These are phyloP conservation scores for Arthrobotrys iridis DNA, from an alignment of 2,329 filamentous ascomycete genomes.

Conservation along the genomic window DNA sequence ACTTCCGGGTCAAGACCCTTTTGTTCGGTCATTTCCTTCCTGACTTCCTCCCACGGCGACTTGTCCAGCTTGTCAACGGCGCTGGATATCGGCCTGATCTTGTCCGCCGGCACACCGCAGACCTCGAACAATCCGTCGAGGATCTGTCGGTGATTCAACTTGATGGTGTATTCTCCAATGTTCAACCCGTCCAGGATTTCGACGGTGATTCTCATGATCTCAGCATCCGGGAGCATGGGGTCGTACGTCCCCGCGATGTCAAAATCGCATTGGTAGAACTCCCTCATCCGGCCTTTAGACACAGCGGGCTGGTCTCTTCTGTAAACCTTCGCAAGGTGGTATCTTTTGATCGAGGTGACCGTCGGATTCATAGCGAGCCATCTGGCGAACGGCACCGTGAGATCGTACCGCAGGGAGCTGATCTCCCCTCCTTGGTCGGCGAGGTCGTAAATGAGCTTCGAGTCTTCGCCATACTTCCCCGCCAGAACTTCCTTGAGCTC, in stretches of 20 bases:
- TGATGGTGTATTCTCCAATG: constrained; percentile 75
- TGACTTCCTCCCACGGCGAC: constrained; percentile 86
- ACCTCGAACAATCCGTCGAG: constrained; percentile 92
- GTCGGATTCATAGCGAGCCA: constrained; percentile 91
- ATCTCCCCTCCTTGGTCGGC: constrained; percentile 88
- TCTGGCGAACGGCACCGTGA: constrained; percentile 89
- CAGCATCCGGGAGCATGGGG: constrained; percentile 89
- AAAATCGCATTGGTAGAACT: constrained; percentile 98
- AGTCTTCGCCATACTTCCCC: constrained; percentile 92
- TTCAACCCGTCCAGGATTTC: constrained; percentile 84
- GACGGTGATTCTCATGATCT: constrained; percentile 82
- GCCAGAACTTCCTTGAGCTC: constrained; percentile 86
- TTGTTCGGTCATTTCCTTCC: constrained; percentile 90
- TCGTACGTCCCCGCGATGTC: constrained; percentile 91
- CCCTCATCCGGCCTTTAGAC: constrained; percentile 90
- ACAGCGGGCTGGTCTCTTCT: constrained; percentile 83
- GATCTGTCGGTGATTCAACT: constrained; percentile 94
- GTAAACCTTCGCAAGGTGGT: constrained; percentile 94
- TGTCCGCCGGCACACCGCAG: constrained; percentile 85
- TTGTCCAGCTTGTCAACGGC: constrained; percentile 98
- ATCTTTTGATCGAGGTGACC: constrained; percentile 86
- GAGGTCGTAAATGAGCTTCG: constrained; percentile 89
- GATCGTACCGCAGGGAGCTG: constrained; percentile 83
- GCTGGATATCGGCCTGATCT: constrained; percentile 87
- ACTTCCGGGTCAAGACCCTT: constrained; percentile 81